Evolutionary conservation across 2,329 filamentous ascomycete genomes (phyloP), one percentile per base, ranked within the genome.

Genomic region (Aspergillus fumigatiaffinis): DNA sequence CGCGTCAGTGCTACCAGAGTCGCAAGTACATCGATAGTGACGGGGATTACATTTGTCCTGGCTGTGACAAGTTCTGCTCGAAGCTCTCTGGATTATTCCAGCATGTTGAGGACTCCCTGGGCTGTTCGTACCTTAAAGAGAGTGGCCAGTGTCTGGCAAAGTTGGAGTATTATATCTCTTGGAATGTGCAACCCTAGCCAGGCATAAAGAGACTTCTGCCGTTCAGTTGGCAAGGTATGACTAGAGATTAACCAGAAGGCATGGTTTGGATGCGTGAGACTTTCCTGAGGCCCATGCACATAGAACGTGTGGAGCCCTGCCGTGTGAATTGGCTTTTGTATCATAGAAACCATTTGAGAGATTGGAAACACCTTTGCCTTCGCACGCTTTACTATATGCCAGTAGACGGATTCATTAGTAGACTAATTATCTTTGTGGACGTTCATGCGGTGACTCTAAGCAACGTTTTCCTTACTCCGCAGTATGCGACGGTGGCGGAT

Each of bases 31-130:
- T 42, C 3, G 47, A 44, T 10, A 12, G 12, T 17, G 20, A 17
- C 17, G 25, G 32, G 5, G n/a, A 28, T 17, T 55, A 55, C 17
- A 26, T 42, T 5, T 55, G 47, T 51, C 32, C 25, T 2, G 21
- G 3, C 26, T 50, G 53, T 42, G 25, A 9, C 1, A 41, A 28
- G n/a, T 23, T 21, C 21, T 51, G 28, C n/a, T 10, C 25, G 1
- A 51, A 47, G 53, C 47, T 55, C 9, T 51, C 53, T 2, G 47
- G 25, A 7, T 49, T 55, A 17, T 55, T 50, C 38, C 47, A 50
- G 53, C 46, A 51, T n/a, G 46, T 28, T 14, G 53, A 55, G 28
- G 21, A 50, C 14, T 26, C 21, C 12, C 25, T 26, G 35, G 17
- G 12, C 23, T 55, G 53, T 61, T 56, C 23, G 3, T 23, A 47